Evolutionary conservation across 768 basidiomycete genomes (phyloP), one percentile per base, ranked within the genome.

Genomic region (Lactifluus volemus): DNA sequence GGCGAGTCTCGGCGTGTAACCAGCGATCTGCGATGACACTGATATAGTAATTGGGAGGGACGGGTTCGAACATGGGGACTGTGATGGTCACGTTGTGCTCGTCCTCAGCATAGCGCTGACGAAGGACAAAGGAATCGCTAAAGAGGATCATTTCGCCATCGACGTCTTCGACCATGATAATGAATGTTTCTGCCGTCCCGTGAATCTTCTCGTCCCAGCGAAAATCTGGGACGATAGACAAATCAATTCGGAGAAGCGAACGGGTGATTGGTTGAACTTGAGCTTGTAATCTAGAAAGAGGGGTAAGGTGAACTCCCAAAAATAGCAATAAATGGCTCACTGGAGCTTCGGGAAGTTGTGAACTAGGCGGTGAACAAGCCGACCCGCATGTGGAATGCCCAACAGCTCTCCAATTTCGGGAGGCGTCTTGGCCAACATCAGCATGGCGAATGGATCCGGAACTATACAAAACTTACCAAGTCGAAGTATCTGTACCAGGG

Each of bases 401-500:
- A 99, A 86, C 0, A 98, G 79, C 73, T 99, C 97, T 14, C 94
- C 95, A 51, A 99, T 86, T 73, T 98, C 96, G 2, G 91, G 91
- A 0, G 90, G 90, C 55, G 75, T 84, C 78, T 83, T 55, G 62
- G 34, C 32, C 32, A 29, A 6, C 39, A 47, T 59, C 57, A 59
- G 51, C 58, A 55, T 51, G 44, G n/a, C 45, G 5, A 12, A 8
- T 47, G 11, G 36, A 36, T 36, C 21, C 30, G 4, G 12, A 34
- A 47, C 36, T 11, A 30, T 49, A 48, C 38, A 44, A 29, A 67
- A 11, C 75, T 67, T 65, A 81, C 80, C 63, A 98, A 76, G 70
- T 98, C 96, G 65, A 96, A 98, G 76, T 98, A 98, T 29, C 95
- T 87, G 70, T 97, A 90, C 93, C 94, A 97, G 0, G 94, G 93